Base-by-base conservation (phyloP, 1,139 yeast species). In the Debaryomyces subglobosus region DNA sequence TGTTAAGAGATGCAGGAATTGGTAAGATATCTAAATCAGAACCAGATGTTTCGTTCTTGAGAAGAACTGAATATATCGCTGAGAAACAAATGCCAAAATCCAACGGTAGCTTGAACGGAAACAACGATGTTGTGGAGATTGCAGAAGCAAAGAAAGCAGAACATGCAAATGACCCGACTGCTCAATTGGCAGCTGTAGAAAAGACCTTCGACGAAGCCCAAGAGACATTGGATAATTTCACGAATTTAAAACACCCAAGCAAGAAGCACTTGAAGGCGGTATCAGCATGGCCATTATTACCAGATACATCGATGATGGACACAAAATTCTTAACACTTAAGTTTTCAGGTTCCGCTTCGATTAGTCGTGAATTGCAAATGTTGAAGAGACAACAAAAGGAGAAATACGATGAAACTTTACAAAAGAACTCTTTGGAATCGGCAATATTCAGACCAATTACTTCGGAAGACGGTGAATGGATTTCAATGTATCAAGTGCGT, bases 41-140 rank as follows among this genome's bases (percentile, higher is more conserved):
- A 63, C 85, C 76, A 52, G 82, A 74, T 52, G 97, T 92, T 23
- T 82, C 96, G 16, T 92, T 92, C 71, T 78, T 92, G 63, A 85
- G 98, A 71, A 84, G 98, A 72, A 92, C 98, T 0, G 98, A 94
- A 66, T 94, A 94, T 65, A 88, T 90, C 53, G 78, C 91, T 12
- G 82, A 73, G 54, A 68, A 67, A 46, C 68, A 66, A 41, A 47
- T 60, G 23, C 60, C 68, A 5, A 63, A 62, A 48, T 34, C 51
- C 4, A 48, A 49, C 7, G 47, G 49, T 12, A 42, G 35, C n/a
- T 46, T 54, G 20, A 48, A 51, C 9, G 51, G 46, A 13, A 27
- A 38, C 3, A 36, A 34, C 15, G 35, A 34, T 34, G 34, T 9
- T 5, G 12, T 2, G 12, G 37, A 49, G 16, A 54, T 52, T 27